Evolutionary conservation across 2,329 filamentous ascomycete genomes (phyloP), one percentile per base, ranked within the genome.

Genomic region (Pseudogymnoascus sp.): DNA sequence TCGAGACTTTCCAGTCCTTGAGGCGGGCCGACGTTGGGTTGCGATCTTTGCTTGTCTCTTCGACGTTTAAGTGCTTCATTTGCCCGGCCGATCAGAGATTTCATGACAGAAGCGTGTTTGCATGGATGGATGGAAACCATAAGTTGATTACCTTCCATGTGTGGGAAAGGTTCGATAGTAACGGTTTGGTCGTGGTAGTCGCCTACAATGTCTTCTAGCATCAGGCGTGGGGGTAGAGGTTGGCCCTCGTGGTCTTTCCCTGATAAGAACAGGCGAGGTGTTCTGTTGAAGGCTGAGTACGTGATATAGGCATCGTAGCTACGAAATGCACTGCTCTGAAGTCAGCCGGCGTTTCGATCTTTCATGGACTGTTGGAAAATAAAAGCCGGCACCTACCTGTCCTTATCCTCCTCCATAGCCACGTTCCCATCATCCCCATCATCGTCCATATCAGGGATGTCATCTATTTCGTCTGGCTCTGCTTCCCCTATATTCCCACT

Each of bases 301-400:
- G 92, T 95, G 72, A 99, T 97, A 82, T 99, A 99, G 68, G 99
- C 88, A 50, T 90, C 96, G 77, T 99, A 99, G n/a, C 91, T 96
- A 69, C 95, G 89, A 61, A 90, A 84, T 62, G 90, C 88, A 64
- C 91, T 96, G 68, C 61, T 65, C 42, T 68, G 67, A 66, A 68
- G 65, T 31, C 56, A 44, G 62, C 63, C 37, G 38, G 9, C 38
- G 29, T 61, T 35, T 3, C 19, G 23, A 21, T 29, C 4, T 21
- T 13, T 2, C 11, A 23, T 19, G 17, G 21, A 7, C 64, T 95
- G 81, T 80, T 93, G 5, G 42, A 2, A 21, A 7, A 21, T 6
- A 29, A 21, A 21, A 2, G n/a, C 9, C 7, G 46, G 7, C 23
- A 56, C 23, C 13, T 29, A 29, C 31, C 23, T 35, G 3, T 31